Evolutionary conservation across 2,329 filamentous ascomycete genomes (phyloP), one percentile per base, ranked within the genome.

Genomic region (Penicillium olsonii): DNA sequence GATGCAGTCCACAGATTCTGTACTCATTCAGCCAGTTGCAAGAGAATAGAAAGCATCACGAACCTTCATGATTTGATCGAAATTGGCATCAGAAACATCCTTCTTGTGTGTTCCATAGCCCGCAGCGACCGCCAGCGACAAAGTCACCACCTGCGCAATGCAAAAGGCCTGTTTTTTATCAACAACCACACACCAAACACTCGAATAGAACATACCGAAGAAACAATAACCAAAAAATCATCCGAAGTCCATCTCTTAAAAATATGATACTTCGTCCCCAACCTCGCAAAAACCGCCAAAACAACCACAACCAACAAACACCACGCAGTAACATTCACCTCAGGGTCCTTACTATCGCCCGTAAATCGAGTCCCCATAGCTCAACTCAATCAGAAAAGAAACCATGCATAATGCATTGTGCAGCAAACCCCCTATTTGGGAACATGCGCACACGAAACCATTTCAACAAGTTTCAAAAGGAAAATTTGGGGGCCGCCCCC

Each of bases 281-380:
- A 26, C 15, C 59, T 52, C 18, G 58, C 55, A 33, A 50, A 45
- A n/a, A 63, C 60, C 33, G 53, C 57, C 15, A 63, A 41, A 29
- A 53, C 41, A 4, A 56, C 49, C 5, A 51, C 49, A 19, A 62
- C 58, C 18, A 62, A 38, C 9, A 64, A 48, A 18, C 61, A 49
- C 52, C 55, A 60, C 14, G 41, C 60, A 27, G 50, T 52, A 35
- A 61, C 54, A 49, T 56, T 62, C 31, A 62, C 60, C 12, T 52
- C 54, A 3, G 61, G 61, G 37, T 55, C 54, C 47, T 53, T 48
- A 10, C 51, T 58, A 31, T 62, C 60, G 17, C 43, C 40, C 27
- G 52, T 51, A 29, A 61, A 64, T 39, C 61, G 58, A 26, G 54
- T 49, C n/a, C 53, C 55, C 55, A 58, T 58, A 11, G 34, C 52